Evolutionary conservation across 352 stramenopile genomes (phyloP), one percentile per base, ranked within the genome.

Genomic region (Plasmopara halstedii): DNA sequence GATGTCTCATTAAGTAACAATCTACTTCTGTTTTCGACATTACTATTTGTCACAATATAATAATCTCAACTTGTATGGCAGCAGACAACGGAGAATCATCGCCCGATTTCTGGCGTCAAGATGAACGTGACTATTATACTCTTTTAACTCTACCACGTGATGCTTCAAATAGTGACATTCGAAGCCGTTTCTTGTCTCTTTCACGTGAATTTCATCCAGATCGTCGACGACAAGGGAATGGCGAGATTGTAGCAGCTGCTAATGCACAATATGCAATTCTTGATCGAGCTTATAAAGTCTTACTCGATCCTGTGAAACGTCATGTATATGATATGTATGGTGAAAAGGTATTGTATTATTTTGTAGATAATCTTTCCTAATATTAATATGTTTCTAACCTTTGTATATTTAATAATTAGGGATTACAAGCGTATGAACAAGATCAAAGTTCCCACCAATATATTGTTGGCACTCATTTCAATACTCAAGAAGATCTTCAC

Each of bases 161-260:
- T 40, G 83, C 80, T 7, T 59, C 57, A 0, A 47, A 52, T n/a
- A 70, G 82, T 26, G 74, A 85, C 44, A 80, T 95, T 36, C 75
- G 82, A 47, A 58, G 53, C 18, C 62, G 64, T 8, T 95, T 87
- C 62, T 46, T 85, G 39, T 56, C 61, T 32, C 62, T 92, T 2
- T 91, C 82, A 34, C 75, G 79, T 41, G 79, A 88, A 62, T 88
- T 92, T 55, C 84, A 95, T 46, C 84, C 84, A 15, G 84, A 95
- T 46, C 71, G 76, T 44, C 69, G 76, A 8, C 71, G 55, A 9
- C 27, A 54, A 19, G 59, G 53, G 26, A 70, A 85, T 46, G 53
- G 56, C 7, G 56, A 60, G 56, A 64, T 86, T 13, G 58, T 84
- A 19, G 72, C 70, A 14, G 64, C 83, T 5, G 80, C 80, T 20